phyloP scores from a whole-genome alignment of 2,329 filamentous ascomycete species.

The Neopestalotiopsis clavispora region DNA sequence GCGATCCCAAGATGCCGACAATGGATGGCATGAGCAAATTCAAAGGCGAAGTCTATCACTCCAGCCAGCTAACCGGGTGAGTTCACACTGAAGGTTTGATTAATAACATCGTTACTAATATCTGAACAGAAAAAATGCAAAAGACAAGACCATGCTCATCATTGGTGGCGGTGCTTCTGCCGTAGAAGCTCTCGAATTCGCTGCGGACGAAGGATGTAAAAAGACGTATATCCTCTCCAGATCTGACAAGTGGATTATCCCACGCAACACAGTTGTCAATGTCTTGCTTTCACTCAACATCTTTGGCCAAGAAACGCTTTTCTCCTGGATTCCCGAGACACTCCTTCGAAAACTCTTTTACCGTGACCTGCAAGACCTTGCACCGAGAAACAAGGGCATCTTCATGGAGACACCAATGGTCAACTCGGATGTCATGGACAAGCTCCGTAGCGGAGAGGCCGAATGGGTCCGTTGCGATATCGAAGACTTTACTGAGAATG shows the following conservation, averaged over 20 bases:
- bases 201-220: conserved; percentile 66
- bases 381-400: conserved; percentile 72
- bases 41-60: conserved; percentile 75
- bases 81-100: conserved; percentile 17
- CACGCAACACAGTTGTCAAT: conserved; percentile 77
- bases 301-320: conserved; percentile 74
- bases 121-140: conserved; percentile 61
- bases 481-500: conserved; percentile 63
- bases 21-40: conserved; percentile 75
- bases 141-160: conserved; percentile 76
- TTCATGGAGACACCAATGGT: conserved; percentile 89
- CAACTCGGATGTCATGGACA: conserved; percentile 79
- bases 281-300: conserved; percentile 77
- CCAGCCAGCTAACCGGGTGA: conserved; percentile 71
- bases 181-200: conserved; percentile 83
- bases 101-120: conserved; percentile 26
- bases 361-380: conserved; percentile 75
- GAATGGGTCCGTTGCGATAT: conserved; percentile 86
- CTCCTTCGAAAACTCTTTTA: conserved; percentile 82
- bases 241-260: conserved; percentile 88
- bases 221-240: conserved; percentile 76
- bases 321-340: conserved; percentile 80
- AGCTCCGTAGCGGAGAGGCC: conserved; percentile 72
- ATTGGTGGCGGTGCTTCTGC: conserved; percentile 82
- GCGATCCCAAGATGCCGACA: conserved; percentile 74